phyloP scores from a whole-genome alignment of 2,329 filamentous ascomycete species.

The Diaporthe sp. region DNA sequence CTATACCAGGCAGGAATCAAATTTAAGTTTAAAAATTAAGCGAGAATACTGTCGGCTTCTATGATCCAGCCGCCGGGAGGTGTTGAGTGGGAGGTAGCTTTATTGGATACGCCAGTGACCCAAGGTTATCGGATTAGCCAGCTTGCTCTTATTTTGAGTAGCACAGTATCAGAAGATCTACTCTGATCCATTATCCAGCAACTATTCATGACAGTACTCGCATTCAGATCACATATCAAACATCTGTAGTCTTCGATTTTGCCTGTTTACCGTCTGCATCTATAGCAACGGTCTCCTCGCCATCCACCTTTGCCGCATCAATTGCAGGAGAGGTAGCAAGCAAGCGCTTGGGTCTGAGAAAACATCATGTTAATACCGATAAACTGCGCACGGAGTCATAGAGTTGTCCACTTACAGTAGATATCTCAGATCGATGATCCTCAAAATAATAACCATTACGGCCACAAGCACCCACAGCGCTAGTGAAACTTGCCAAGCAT shows the following conservation, averaged over 20 bases:
- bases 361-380: neutral
- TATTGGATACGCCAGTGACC: neutral
- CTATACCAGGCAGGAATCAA: neutral
- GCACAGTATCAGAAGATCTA: neutral
- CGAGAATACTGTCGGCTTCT: neutral
- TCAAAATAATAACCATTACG: conserved; percentile 57
- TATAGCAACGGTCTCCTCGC: conserved; percentile 8
- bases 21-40: neutral
- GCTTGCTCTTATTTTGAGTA: neutral
- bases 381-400: too few species aligned
- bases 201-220: too few species aligned
- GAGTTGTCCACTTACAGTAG: conserved; percentile 43
- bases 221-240: conserved; percentile 1
- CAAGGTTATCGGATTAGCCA: neutral
- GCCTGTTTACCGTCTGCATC: neutral
- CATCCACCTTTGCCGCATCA: conserved; percentile 30
- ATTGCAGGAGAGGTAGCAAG: conserved; percentile 8
- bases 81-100: neutral
- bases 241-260: conserved; percentile 20
- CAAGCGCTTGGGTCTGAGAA: conserved; percentile 34
- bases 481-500: conserved; percentile 62
- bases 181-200: too few species aligned
- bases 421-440: conserved; percentile 58
- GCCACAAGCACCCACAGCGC: conserved; percentile 59
- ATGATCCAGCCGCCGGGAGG: neutral